Percentiles rank a stretch among this genome's conserved stretches.
Conservation (phyloP, 2,329 filamentous ascomycete species). For the Penicillium sp. region DNA sequence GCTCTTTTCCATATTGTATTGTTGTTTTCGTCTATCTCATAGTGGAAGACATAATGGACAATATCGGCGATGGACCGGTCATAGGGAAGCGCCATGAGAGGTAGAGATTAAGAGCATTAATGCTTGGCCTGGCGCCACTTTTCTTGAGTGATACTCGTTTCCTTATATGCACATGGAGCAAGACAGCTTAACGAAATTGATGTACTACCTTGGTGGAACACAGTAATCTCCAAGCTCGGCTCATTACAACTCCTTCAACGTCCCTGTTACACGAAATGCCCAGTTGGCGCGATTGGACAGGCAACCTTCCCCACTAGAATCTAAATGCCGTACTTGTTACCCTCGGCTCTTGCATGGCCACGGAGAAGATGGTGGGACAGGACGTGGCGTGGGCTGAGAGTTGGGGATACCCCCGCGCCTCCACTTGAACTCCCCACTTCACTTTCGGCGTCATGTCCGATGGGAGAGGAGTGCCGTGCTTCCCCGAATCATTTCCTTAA, state of each 20-base stretch:
- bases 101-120: not conserved
- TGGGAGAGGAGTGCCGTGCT: conserved; percentile 3
- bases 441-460: conserved; percentile 18
- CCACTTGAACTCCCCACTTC: conserved; percentile 4
- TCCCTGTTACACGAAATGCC: not conserved
- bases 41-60: conserved; percentile 22
- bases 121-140: not conserved
- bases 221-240: not conserved
- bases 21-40: conserved; percentile 12
- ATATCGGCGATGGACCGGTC: conserved; percentile 37
- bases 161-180: not conserved
- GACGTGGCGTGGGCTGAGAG: not conserved
- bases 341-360: not conserved
- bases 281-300: not conserved
- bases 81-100: conserved; percentile 30
- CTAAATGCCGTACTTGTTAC: not conserved
- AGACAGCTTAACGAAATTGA: not conserved
- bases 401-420: conserved; percentile 11
- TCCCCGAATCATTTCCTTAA: conserved; percentile 7
- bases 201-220: not conserved
- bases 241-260: not conserved
- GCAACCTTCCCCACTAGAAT: not conserved
- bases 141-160: not conserved
- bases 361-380: not conserved
- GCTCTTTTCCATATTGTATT: conserved; percentile 20